Evolutionary conservation across 2,329 filamentous ascomycete genomes (phyloP), one percentile per base, ranked within the genome.

Genomic region (Pseudogymnoascus sp.): DNA sequence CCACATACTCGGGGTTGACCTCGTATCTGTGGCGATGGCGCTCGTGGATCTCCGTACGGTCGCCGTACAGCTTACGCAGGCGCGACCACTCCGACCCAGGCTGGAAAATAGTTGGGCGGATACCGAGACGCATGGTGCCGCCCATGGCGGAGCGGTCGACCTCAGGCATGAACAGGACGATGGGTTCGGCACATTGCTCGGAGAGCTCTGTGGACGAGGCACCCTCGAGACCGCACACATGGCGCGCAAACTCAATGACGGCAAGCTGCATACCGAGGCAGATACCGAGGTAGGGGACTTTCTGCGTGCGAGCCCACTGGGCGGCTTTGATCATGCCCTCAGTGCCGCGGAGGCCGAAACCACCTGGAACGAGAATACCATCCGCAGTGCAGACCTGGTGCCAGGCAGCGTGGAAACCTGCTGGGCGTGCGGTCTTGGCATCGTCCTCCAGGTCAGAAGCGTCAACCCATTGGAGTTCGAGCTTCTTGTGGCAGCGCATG

Each of bases 151-250:
- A 82, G 72, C 87, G 85, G 76, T 89, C 84, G 68, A 89, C 84
- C 74, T 97, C 93, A 1, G 93, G 93, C 95, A 97, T 99, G 77
- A 89, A 93, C 69, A 97, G 84, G 68, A 99, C 86, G 28, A 90
- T 68, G n/a, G 62, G 59, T 3, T 63, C 12, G 2, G 12, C 56
- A 23, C 64, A 68, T 14, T 73, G 64, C 8, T 76, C 74, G n/a
- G 67, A 64, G 2, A 74, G 62, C 59, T 74, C 72, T 6, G 66
- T 65, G 1, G 72, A 73, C 14, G 62, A 67, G 12, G 72, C 72
- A 46, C 79, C 76, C 3, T 77, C 75, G 66, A 92, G 81, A 28
- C 84, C 84, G 76, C 86, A 89, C 1, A 93, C 79, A 68, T 91
- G 87, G 43, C 92, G 86, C 1, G 92, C 91, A 69, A 86, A 91